Conservation (phyloP, 2,329 filamentous ascomycete genomes). For the Fusarium virguliforme region DNA sequence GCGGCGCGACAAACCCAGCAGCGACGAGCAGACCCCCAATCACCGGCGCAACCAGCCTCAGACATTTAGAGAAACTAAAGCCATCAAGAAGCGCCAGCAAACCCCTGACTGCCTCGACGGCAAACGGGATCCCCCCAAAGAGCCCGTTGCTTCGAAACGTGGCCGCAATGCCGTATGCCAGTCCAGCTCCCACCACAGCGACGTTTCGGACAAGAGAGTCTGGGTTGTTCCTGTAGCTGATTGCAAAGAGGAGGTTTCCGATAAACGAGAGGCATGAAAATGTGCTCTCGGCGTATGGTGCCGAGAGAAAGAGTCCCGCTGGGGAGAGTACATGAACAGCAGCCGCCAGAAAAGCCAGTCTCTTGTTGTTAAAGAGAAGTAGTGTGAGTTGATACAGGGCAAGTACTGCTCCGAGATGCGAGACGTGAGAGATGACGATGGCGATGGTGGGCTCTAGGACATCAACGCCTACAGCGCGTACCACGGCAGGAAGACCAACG, state of each 20-base stretch:
- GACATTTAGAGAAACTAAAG: constrained; percentile 59
- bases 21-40: constrained; percentile 79
- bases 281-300: constrained; percentile 86
- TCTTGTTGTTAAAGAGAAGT: constrained; percentile 67
- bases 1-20: constrained; percentile 79
- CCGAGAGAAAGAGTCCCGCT: constrained; percentile 89
- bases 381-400: constrained; percentile 78
- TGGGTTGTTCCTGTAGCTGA: constrained; percentile 55
- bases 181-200: constrained; percentile 74
- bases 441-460: constrained; percentile 67
- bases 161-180: constrained; percentile 80
- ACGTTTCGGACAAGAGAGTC: constrained; percentile 59
- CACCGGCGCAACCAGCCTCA: constrained; percentile 72
- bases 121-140: constrained; percentile 83
- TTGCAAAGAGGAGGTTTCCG: constrained; percentile 80
- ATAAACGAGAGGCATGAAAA: constrained; percentile 85
- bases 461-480: constrained; percentile 56
- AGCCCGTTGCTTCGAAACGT: constrained; percentile 89
- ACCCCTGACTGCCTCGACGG: constrained; percentile 70
- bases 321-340: constrained; percentile 87
- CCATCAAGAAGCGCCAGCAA: constrained; percentile 47
- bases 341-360: constrained; percentile 78
- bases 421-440: constrained; percentile 78
- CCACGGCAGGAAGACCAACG: constrained; percentile 61
- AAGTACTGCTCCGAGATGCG: constrained; percentile 83